Conservation (phyloP, 768 basidiomycete species). For the Cystofilobasidium bisporidii region DNA sequence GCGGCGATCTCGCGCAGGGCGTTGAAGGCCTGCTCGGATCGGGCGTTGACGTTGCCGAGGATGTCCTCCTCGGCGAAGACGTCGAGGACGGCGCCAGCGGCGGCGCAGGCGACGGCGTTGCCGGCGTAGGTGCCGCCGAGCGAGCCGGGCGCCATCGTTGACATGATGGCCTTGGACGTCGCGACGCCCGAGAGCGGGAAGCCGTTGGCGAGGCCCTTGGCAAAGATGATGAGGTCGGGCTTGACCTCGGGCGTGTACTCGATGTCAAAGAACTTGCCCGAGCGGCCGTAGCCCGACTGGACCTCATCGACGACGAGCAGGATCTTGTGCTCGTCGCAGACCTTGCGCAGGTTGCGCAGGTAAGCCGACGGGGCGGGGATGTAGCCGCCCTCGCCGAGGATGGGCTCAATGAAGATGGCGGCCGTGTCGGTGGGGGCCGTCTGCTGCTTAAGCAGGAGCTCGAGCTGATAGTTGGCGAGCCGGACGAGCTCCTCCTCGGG, state of each 20-base stretch:
- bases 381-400: slow-evolving; percentile 92
- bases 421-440: slow-evolving; percentile 76
- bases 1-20: slow-evolving; percentile 52
- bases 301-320: slow-evolving; percentile 50
- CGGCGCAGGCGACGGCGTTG: slow-evolving; percentile 85
- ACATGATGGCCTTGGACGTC: slow-evolving; percentile 67
- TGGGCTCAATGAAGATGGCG: slow-evolving; percentile 86
- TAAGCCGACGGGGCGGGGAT: slow-evolving; percentile 75
- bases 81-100: slow-evolving; percentile 42
- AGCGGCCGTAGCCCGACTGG: slow-evolving; percentile 68
- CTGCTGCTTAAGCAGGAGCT: slow-evolving; percentile 69
- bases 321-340: slow-evolving; percentile 82
- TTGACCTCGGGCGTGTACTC: slow-evolving; percentile 65
- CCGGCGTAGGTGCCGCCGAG: slow-evolving; percentile 68
- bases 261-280: slow-evolving; percentile 65
- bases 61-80: slow-evolving; percentile 66
- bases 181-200: slow-evolving; percentile 86
- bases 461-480: slow-evolving; percentile 66
- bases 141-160: slow-evolving; percentile 41
- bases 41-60: slow-evolving; percentile 63
- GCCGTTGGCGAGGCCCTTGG: slow-evolving; percentile 55
- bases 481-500: slow-evolving; percentile 52
- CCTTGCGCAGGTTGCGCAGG: slow-evolving; percentile 62
- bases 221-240: slow-evolving; percentile 80
- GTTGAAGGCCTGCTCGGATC: slow-evolving; percentile 66